Base-by-base conservation (phyloP, 177 flowering plant genomes). In the Telopea speciosissima region DNA sequence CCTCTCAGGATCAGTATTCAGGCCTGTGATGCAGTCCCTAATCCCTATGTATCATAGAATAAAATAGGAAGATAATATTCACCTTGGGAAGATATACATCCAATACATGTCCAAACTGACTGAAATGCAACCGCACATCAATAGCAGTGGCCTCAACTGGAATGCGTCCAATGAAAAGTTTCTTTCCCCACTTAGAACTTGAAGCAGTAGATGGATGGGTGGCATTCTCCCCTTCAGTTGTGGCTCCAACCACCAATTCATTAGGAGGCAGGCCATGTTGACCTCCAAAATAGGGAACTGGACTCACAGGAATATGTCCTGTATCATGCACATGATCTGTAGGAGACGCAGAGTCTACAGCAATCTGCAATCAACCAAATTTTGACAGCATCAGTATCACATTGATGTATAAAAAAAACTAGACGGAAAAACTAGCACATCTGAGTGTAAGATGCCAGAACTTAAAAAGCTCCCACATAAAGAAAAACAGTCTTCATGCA, bases 31-130 rank as follows among this genome's bases (percentile, higher is more conserved):
- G 54, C 49, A 49, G 54, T 49, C 54, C 54, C 8, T 36, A 49
- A 19, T 49, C 54, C 54, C 8, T 36, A 36, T 36, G 40, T 36
- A 5, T 0, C 40, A 36, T 36, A 8, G 40, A 6, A 36, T 36
- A 36, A 36, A 3, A 36, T 49, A 16, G 54, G 54, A 16, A 12
- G 17, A 49, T 1, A 16, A 13, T 33, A 23, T 58, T 74, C 44
- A 74, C 77, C 77, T 76, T 76, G 65, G 78, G 78, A 63, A 76
- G 75, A 72, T 76, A 72, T 24, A 76, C 78, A 42, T 71, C 75
- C 65, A 76, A 63, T 56, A 76, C 66, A 54, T 72, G 69, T 12
- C 78, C 75, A 76, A 67, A 76, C 69, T 76, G 75, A 68, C 78
- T 72, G 65, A 76, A 72, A 68, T 76, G 72, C 68, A 71, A 13